Evolutionary conservation across 345 rosid species (phyloP), one percentile per base, ranked within the genome.

Genomic region (Crucihimalaya himalaica): DNA sequence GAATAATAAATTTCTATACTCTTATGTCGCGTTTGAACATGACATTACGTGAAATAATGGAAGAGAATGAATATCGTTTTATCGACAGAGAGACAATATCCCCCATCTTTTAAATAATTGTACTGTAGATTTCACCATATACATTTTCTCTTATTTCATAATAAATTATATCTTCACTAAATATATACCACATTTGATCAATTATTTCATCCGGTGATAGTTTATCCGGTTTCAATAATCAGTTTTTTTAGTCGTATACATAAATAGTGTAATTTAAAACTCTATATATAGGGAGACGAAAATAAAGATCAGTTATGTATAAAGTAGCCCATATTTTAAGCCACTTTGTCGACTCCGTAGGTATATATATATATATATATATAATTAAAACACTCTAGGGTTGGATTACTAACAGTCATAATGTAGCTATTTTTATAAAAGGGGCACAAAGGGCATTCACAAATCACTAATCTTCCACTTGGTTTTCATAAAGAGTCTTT

Each of bases 1-100:
- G 54, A 50, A 50, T 50, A 50, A 35, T 64, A 64, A 64, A 46
- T 55, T n/a, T 70, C 0, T 46, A 48, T 34, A 58, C 47, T 35
- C 23, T 53, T 18, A 43, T 72, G 77, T 63, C 70, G 63, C 65
- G 39, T 55, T 55, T 73, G 77, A 55, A 55, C 50, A 55, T 64
- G 71, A 45, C 64, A 54, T 27, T 55, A 45, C 39, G 63, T 31
- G 55, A 53, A 66, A 66, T 66, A 66, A 66, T 66, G 46, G 59
- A 66, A 14, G 60, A 66, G 47, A 23, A 6, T 66, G 47, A 66
- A 35, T 23, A 6, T 52, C 48, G 15, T 66, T 35, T 21, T 27
- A 23, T 66, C 48, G 71, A 66, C 71, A 51, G 35, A 34, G 70
- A 34, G 70, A 66, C 21, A 66, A 20, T 35, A 51, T 37, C 11